phyloP scores from a whole-genome alignment of 306 rosid genomes.

The Quercus aquifolioides region DNA sequence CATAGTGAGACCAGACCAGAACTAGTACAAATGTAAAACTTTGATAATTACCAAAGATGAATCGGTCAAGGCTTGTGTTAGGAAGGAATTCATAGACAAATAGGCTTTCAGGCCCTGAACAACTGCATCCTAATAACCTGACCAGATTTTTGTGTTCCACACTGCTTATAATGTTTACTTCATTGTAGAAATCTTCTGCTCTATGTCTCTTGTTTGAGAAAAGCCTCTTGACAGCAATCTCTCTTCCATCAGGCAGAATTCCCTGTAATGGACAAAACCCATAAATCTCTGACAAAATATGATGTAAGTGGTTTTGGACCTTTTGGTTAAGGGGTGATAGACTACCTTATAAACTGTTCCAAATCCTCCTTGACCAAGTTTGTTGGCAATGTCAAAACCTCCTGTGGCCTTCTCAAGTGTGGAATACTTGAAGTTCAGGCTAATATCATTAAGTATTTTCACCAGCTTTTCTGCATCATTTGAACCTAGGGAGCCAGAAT shows the following conservation, averaged over 20 bases:
- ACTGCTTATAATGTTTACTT: constrained; percentile 79
- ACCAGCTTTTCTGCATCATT: constrained; percentile 60
- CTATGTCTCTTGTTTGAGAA: constrained; percentile 82
- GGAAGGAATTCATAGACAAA: constrained; percentile 82
- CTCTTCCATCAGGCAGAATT: constrained; percentile 78
- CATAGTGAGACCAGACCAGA: too few species aligned
- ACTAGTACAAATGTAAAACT: background rate
- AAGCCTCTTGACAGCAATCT: constrained; percentile 89
- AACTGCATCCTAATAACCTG: constrained; percentile 83
- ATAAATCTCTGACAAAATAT: background rate
- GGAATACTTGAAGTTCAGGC: constrained; percentile 88
- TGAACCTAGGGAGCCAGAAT: constrained; percentile 46
- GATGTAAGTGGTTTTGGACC: background rate
- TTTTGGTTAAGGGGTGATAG: background rate
- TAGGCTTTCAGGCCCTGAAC: constrained; percentile 92
- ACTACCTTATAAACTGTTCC: constrained; percentile 89
- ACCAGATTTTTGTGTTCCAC: constrained; percentile 89
- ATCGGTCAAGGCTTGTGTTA: constrained; percentile 84
- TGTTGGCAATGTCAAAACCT: constrained; percentile 56
- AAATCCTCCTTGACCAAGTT: constrained; percentile 95
- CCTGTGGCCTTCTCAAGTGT: constrained; percentile 82
- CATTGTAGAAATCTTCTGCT: constrained; percentile 84
- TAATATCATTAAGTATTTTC: constrained; percentile 54
- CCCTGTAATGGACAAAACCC: constrained; percentile 38
- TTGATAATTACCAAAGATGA: constrained; percentile 65